phyloP scores from a whole-genome alignment of 2,329 filamentous ascomycete species.

The Lomentospora prolificans region DNA sequence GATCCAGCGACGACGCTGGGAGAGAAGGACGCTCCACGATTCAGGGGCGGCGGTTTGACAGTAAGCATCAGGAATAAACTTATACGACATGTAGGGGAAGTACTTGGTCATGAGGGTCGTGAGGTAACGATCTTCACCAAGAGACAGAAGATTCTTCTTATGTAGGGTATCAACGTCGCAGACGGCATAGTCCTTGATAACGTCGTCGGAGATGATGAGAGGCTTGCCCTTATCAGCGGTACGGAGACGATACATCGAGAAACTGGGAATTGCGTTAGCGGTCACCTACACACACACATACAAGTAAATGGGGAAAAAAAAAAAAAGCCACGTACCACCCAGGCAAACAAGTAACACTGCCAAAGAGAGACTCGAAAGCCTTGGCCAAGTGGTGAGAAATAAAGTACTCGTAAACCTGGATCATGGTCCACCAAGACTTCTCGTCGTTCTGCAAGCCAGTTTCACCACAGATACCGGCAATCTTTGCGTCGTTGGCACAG shows the following conservation, averaged over 20 bases:
- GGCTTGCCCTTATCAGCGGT: conserved; percentile 92
- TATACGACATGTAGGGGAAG: conserved; percentile 92
- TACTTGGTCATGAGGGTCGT: conserved; percentile 98
- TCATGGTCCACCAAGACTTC: conserved; percentile 97
- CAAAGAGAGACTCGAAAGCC: conserved; percentile 95
- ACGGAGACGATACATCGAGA: conserved; percentile 95
- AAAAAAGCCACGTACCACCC: conserved; percentile 69
- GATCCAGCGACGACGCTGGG: conserved; percentile 98
- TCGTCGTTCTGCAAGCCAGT: conserved; percentile 95
- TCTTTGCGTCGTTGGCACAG: conserved; percentile 89
- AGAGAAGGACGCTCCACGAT: conserved; percentile 85
- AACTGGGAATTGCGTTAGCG: conserved; percentile 46
- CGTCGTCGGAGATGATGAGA: conserved; percentile 79
- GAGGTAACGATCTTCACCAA: conserved; percentile 94
- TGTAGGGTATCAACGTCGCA: conserved; percentile 89
- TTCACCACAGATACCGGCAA: conserved; percentile 95
- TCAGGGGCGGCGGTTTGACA: conserved; percentile 91
- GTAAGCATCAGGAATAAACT: conserved; percentile 88
- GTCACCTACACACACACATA: neutral
- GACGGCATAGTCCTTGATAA: conserved; percentile 83
- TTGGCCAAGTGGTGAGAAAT: conserved; percentile 97
- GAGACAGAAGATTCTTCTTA: conserved; percentile 88
- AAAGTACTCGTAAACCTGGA: conserved; percentile 99
- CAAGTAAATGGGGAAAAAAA: conserved; percentile 5
- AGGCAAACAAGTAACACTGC: conserved; percentile 95